Conservation (phyloP, 2,329 filamentous ascomycete species). For the Sclerotinia minor region DNA sequence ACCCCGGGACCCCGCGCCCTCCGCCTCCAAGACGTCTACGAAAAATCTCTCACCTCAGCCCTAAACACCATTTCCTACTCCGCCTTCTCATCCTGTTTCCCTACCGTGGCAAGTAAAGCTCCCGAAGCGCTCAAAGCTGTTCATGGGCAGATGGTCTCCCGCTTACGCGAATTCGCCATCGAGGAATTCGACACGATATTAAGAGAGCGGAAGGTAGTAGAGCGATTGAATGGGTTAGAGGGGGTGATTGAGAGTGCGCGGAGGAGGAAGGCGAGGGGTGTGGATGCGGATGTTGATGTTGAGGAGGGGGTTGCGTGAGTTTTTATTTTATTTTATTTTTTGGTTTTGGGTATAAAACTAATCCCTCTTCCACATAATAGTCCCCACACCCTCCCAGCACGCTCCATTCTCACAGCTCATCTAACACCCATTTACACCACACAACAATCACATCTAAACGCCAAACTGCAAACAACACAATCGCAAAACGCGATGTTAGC, state of each 20-base stretch:
- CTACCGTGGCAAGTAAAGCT: conserved; percentile 55
- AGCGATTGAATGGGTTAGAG: conserved; percentile 61
- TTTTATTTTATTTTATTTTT: too few species aligned
- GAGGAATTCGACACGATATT: conserved; percentile 60
- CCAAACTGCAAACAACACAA: conserved; percentile 57
- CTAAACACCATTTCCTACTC: conserved; percentile 56
- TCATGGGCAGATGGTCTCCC: conserved; percentile 58
- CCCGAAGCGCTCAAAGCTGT: conserved; percentile 54
- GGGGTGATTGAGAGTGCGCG: conserved; percentile 54
- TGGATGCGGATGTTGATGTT: conserved; percentile 25
- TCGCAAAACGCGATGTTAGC: conserved; percentile 57
- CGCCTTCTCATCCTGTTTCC: conserved; percentile 62
- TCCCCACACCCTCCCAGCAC: conserved; percentile 58
- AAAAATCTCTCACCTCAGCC: conserved; percentile 53
- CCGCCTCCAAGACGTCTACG: conserved; percentile 56
- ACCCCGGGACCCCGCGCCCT: conserved; percentile 58
- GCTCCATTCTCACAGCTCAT: conserved; percentile 55
- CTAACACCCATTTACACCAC: conserved; percentile 53
- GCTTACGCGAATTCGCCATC: conserved; percentile 56
- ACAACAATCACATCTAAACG: conserved; percentile 58
- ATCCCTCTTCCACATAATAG: conserved; percentile 39
- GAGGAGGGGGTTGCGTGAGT: conserved; percentile 17
- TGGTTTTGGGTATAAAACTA: background rate
- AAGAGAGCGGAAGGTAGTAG: conserved; percentile 53
- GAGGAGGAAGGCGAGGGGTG: conserved; percentile 28